Evolutionary conservation across 148 eudicot genomes (phyloP).

Genomic region (Linanthus parryae): DNA sequence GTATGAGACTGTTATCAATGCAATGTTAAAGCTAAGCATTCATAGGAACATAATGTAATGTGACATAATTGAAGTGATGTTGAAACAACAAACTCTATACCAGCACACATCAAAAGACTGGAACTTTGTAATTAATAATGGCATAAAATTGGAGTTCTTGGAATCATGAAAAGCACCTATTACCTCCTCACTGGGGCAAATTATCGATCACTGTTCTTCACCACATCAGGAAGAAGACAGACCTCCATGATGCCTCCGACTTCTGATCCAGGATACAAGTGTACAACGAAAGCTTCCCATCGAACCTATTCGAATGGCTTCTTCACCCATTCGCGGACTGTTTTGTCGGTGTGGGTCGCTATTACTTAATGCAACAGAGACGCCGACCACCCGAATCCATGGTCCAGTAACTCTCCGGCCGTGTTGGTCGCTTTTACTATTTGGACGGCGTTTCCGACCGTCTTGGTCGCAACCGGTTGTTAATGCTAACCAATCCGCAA

Average conservation of each 20-base stretch:
- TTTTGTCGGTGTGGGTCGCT: constrained; percentile 8
- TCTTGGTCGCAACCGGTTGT: constrained; percentile 12
- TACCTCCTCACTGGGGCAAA: no score
- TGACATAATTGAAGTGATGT: no score
- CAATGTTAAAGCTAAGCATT: no score
- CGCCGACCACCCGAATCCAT: constrained; percentile 20
- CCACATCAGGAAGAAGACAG: constrained; percentile 13
- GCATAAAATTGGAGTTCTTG: no score
- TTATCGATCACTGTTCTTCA: constrained; percentile 7
- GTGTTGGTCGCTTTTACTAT: constrained; percentile 11
- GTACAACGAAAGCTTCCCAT: constrained; percentile 21
- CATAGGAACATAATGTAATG: no score
- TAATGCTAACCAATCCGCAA: no score
- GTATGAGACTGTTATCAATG: no score
- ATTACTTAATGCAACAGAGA: constrained; percentile 11
- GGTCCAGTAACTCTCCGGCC: constrained; percentile 6
- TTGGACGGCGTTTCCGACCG: constrained; percentile 16
- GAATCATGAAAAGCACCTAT: no score
- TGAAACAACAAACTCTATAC: no score
- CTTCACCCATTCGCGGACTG: constrained; percentile 1
- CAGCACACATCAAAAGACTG: no score
- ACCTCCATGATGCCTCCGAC: no score
- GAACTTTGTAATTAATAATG: no score
- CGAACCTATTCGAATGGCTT: constrained; percentile 14
- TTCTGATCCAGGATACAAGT: constrained; percentile 18